Conservation (phyloP, 2,329 filamentous ascomycete genomes). For the Fusarium luffae region DNA sequence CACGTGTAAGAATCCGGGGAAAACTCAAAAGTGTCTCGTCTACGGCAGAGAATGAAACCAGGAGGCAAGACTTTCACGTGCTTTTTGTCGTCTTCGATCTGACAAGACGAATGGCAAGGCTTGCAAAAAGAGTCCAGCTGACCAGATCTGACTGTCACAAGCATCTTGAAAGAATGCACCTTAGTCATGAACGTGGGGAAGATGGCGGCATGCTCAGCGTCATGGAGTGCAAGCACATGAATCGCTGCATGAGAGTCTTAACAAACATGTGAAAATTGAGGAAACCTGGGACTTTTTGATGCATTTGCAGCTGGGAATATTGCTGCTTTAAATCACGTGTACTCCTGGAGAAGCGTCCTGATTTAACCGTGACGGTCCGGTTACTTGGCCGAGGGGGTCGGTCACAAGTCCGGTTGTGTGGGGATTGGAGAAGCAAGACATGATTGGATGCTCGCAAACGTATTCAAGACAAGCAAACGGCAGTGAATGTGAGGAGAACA, state of each 20-base stretch:
- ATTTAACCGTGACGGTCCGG: conserved; percentile 9
- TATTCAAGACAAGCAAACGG: conserved; percentile 3
- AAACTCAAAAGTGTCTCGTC: conserved; percentile 32
- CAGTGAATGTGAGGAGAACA: background rate
- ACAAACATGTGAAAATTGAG: conserved; percentile 31
- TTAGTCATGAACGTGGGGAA: conserved; percentile 34
- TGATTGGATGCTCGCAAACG: conserved; percentile 19
- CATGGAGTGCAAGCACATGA: conserved; percentile 15
- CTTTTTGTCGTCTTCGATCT: conserved; percentile 15
- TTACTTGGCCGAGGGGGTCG: conserved; percentile 35
- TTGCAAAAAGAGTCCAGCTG: conserved; percentile 27
- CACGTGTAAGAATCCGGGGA: conserved; percentile 39
- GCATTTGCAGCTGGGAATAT: background rate
- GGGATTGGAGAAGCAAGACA: conserved; percentile 27
- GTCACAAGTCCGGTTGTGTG: conserved; percentile 38
- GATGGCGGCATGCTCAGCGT: conserved; percentile 29
- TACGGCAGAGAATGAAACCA: conserved; percentile 11
- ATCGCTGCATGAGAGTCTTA: background rate
- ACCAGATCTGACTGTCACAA: conserved; percentile 34
- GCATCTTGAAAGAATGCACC: conserved; percentile 24
- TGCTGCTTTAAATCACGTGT: conserved; percentile 26
- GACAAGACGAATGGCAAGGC: conserved; percentile 13
- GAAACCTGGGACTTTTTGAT: background rate
- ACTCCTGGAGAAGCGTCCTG: background rate
- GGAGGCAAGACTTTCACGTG: conserved; percentile 34